These are phyloP conservation scores for Nicotiana otophora DNA, from an alignment of 257 asterid species.

Conservation along the genomic window DNA sequence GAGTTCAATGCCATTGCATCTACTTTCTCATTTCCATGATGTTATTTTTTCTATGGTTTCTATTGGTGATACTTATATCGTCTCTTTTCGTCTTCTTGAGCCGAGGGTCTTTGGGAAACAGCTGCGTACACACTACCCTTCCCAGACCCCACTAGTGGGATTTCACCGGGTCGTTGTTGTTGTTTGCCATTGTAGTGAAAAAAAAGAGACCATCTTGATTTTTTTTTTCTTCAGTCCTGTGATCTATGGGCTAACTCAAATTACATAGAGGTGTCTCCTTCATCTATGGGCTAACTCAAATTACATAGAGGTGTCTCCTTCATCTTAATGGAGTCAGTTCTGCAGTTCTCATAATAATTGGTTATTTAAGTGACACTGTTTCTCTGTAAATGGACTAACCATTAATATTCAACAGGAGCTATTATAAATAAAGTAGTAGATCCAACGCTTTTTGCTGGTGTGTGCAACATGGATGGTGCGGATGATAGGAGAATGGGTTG, in stretches of 20 bases:
- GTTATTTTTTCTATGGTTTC: too few relatives aligned
- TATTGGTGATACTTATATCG: too few relatives aligned
- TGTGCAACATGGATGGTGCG: not conserved
- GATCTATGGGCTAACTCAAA: not conserved
- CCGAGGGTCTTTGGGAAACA: too few relatives aligned
- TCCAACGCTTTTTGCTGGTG: not conserved
- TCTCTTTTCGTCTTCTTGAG: too few relatives aligned
- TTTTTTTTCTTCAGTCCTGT: not conserved
- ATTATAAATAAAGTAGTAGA: not conserved
- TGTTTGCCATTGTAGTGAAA: too few relatives aligned
- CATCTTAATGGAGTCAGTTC: too few relatives aligned
- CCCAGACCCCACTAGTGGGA: too few relatives aligned
- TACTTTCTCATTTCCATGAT: too few relatives aligned
- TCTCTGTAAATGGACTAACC: not conserved
- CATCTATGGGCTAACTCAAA: not conserved
- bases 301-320: not conserved
- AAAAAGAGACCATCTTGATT: not conserved
- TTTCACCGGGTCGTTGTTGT: too few relatives aligned
- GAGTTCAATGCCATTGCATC: not conserved
- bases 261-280: not conserved
- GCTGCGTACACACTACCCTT: too few relatives aligned
- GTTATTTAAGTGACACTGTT: conserved; percentile 3
- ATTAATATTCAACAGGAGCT: conserved; percentile 8
- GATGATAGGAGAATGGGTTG: conserved; percentile 54
- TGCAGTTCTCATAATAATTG: not conserved